Percentiles rank a stretch among this genome's conserved stretches.
These are phyloP conservation scores for Scopulariopsis brevicaulis DNA, from an alignment of 2,329 filamentous ascomycete species.

Conservation along the genomic window DNA sequence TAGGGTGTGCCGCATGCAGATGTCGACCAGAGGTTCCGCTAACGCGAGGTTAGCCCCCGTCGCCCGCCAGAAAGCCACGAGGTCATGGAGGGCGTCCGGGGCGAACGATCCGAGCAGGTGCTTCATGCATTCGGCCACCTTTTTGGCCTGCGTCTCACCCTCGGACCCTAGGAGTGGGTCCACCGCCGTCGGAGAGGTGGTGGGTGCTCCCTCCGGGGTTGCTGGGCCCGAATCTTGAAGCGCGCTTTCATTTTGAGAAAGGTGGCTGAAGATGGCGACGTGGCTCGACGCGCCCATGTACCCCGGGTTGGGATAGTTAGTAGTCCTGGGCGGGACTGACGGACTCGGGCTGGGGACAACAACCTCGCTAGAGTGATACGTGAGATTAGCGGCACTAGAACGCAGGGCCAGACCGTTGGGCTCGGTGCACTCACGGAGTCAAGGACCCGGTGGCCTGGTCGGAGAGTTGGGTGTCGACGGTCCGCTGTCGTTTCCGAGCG, in stretches of 20 bases:
- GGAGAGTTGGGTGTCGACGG: not conserved
- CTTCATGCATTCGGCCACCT: not conserved
- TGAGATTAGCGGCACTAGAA: not conserved
- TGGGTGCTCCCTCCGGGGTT: not conserved
- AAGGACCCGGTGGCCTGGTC: not conserved
- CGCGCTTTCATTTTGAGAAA: not conserved
- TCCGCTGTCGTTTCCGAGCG: not conserved
- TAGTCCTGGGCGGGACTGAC: not conserved
- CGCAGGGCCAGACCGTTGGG: not conserved
- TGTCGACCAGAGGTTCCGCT: slow-evolving; percentile 6
- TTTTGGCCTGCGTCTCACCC: not conserved
- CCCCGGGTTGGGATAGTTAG: not conserved
- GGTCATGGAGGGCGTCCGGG: not conserved
- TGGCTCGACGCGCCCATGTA: not conserved
- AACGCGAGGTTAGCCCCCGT: slow-evolving; percentile 5
- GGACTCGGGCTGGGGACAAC: not conserved
- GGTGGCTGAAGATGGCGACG: not conserved
- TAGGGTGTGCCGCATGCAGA: not conserved
- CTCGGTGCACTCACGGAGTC: not conserved
- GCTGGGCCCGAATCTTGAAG: not conserved
- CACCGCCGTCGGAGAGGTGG: not conserved
- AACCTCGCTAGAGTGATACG: not conserved
- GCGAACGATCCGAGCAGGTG: not conserved
- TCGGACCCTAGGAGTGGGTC: not conserved
- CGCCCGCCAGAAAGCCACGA: slow-evolving; percentile 3